phyloP scores from a whole-genome alignment of 2,329 filamentous ascomycete species.

The Fulvia fulva region DNA sequence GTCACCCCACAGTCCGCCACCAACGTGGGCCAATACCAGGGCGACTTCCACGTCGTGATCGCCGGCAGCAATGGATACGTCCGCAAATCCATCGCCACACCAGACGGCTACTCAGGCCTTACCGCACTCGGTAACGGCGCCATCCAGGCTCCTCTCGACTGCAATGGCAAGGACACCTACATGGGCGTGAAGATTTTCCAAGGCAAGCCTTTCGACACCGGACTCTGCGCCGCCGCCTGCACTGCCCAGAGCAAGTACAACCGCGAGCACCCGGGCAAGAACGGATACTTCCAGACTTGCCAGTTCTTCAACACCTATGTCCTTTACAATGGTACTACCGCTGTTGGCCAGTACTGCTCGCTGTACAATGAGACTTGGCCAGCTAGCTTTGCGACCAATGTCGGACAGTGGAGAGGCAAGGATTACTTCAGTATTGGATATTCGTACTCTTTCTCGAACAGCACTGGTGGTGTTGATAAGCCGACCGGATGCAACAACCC shows the following conservation, averaged over 20 bases:
- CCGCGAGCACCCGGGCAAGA: slow-evolving; percentile 1
- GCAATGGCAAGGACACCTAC: slow-evolving; percentile 26
- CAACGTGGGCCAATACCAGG: slow-evolving; percentile 26
- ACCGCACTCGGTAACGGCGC: slow-evolving; percentile 24
- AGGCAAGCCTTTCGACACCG: slow-evolving; percentile 20
- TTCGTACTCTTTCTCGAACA: slow-evolving; percentile 20
- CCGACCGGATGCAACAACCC: slow-evolving; percentile 14
- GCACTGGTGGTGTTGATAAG: slow-evolving; percentile 12
- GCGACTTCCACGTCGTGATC: slow-evolving; percentile 14
- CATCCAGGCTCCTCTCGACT: slow-evolving; percentile 33
- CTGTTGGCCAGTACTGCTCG: slow-evolving; percentile 29
- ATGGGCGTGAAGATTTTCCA: slow-evolving; percentile 25
- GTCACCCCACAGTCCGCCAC: slow-evolving; percentile 27
- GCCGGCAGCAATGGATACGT: slow-evolving; percentile 24
- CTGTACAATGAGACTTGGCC: slow-evolving; percentile 26
- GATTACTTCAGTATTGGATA: slow-evolving; percentile 24
- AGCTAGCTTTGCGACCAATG: slow-evolving; percentile 25
- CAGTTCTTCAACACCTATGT: slow-evolving; percentile 27
- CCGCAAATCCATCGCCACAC: slow-evolving; percentile 27
- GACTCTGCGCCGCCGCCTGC: slow-evolving; percentile 26
- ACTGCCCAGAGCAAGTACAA: slow-evolving; percentile 24
- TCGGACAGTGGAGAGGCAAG: slow-evolving; percentile 20
- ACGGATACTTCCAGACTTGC: slow-evolving; percentile 24
- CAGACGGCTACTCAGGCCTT: slow-evolving; percentile 20
- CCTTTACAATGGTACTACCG: slow-evolving; percentile 25